These are phyloP conservation scores for Phytophthora palmivora DNA, from an alignment of 352 stramenopile species.

Conservation along the genomic window DNA sequence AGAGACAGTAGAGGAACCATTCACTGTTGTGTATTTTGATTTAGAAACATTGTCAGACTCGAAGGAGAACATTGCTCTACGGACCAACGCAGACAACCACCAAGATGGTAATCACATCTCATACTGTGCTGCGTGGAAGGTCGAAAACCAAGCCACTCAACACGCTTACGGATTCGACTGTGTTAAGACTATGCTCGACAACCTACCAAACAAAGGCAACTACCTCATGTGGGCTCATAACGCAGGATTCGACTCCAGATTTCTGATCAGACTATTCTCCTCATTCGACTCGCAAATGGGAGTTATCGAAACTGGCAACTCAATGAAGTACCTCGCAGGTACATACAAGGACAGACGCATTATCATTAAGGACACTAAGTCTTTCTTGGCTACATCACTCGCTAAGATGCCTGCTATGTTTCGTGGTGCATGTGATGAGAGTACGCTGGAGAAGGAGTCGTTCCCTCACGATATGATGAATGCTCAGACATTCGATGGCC, in stretches of 20 bases:
- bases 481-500: too few relatives aligned
- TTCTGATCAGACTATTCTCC: background rate
- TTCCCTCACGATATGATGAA: background rate
- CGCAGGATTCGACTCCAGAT: background rate
- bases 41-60: background rate
- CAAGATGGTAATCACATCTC: background rate
- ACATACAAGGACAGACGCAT: background rate
- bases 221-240: conserved; percentile 2
- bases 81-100: background rate
- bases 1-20: too few relatives aligned
- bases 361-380: background rate
- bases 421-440: background rate
- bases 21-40: background rate
- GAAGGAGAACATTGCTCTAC: background rate
- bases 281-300: background rate
- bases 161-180: background rate
- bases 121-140: background rate
- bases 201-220: background rate
- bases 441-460: background rate
- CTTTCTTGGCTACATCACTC: background rate
- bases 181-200: conserved; percentile 1
- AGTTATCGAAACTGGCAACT: background rate
- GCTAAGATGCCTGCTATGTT: background rate
- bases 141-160: background rate
- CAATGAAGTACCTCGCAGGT: background rate